Conservation (phyloP, 495 filamentous ascomycete genomes). For the Trichoderma gamsii region DNA sequence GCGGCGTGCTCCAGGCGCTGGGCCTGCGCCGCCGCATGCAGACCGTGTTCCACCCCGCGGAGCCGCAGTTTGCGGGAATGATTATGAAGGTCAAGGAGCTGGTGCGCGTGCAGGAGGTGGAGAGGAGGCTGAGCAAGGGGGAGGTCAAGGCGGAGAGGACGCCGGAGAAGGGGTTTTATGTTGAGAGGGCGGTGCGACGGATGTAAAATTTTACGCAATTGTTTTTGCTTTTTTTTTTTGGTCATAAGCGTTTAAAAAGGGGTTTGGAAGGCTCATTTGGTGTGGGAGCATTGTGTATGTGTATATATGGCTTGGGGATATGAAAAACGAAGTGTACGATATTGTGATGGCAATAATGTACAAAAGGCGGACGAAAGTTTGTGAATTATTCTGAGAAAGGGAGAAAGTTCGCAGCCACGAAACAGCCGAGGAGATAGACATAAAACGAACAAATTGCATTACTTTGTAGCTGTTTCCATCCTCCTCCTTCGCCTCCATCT, state of each 20-base stretch:
- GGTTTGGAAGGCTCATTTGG: neutral
- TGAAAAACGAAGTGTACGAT: neutral
- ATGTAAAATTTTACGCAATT: conserved; percentile 13
- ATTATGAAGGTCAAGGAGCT: conserved; percentile 98
- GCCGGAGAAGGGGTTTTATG: conserved; percentile 77
- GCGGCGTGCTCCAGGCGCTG: conserved; percentile 79
- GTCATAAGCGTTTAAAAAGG: no score
- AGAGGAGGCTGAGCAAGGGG: conserved; percentile 56
- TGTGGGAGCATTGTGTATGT: neutral
- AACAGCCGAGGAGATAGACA: neutral
- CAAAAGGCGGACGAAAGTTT: neutral
- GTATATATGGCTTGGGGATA: neutral
- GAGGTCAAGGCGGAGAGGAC: conserved; percentile 69
- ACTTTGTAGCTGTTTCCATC: neutral
- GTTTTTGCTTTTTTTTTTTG: neutral
- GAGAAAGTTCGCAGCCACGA: neutral
- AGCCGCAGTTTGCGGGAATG: conserved; percentile 78
- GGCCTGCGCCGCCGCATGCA: conserved; percentile 81
- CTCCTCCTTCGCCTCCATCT: neutral
- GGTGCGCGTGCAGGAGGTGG: conserved; percentile 79
- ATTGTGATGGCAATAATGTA: neutral
- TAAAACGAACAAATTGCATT: neutral
- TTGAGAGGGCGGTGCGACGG: conserved; percentile 58
- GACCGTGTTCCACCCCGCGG: conserved; percentile 89
- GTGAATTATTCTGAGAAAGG: no score